These are phyloP conservation scores for Penicillium vulpinum DNA, from an alignment of 2,329 filamentous ascomycete species.

Conservation along the genomic window DNA sequence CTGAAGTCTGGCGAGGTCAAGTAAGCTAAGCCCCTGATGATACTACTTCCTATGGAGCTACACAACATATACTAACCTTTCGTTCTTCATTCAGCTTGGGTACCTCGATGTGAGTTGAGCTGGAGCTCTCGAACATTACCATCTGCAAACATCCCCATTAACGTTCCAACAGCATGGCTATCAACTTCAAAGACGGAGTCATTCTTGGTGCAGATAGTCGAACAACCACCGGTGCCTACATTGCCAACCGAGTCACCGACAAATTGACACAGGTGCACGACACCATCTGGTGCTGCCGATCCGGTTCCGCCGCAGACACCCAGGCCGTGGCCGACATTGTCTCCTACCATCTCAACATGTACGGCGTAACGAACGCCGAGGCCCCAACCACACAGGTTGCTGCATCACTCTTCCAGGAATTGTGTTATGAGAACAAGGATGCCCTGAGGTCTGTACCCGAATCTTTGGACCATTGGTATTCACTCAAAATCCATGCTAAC, in stretches of 20 bases:
- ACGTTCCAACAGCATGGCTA: conserved; percentile 73
- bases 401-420: conserved; percentile 93
- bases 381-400: conserved; percentile 92
- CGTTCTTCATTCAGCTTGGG: conserved; percentile 65
- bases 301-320: conserved; percentile 94
- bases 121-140: conserved; percentile 14
- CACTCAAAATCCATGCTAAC: background rate
- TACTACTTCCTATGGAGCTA: background rate
- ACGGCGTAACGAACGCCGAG: conserved; percentile 85
- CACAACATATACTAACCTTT: conserved; percentile 33
- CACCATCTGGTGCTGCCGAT: conserved; percentile 99
- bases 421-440: conserved; percentile 98
- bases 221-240: conserved; percentile 97
- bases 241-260: conserved; percentile 98
- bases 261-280: conserved; percentile 98
- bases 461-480: background rate
- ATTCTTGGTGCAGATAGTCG: conserved; percentile 95
- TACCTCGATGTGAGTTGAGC: conserved; percentile 80
- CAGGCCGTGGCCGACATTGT: conserved; percentile 98
- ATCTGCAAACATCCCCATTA: conserved; percentile 26
- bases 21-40: conserved; percentile 56
- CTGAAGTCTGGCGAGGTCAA: conserved; percentile 99
- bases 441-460: conserved; percentile 67
- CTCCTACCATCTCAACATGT: conserved; percentile 91
- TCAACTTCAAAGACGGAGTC: conserved; percentile 97